Percentiles rank a stretch among this genome's conserved stretches.
Conservation (phyloP, 805 yeast genomes). For the Pichia gijzeniarum region DNA sequence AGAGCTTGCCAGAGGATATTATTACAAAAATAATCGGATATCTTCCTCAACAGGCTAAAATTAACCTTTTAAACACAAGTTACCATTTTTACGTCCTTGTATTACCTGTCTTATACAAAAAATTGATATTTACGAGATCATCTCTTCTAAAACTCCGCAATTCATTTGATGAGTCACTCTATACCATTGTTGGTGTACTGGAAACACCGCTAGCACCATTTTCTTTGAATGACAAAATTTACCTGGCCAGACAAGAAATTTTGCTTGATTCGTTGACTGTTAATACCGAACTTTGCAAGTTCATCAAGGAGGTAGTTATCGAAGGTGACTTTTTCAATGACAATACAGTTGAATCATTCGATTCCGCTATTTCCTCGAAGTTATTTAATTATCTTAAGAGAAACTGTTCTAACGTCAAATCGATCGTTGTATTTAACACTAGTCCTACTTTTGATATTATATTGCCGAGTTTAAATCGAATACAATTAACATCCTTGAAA, state of each 20-base stretch:
- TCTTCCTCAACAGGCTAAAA: constrained; percentile 36
- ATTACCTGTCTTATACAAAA: constrained; percentile 31
- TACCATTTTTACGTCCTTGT: constrained; percentile 28
- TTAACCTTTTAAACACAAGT: constrained; percentile 29
- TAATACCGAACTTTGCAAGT: constrained; percentile 30
- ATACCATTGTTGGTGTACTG: constrained; percentile 35
- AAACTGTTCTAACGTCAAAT: constrained; percentile 14
- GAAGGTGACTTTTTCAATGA: constrained; percentile 22
- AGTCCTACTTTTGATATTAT: background rate
- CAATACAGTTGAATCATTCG: constrained; percentile 5
- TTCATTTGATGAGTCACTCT: constrained; percentile 31
- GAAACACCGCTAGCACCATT: constrained; percentile 29
- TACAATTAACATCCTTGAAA: constrained; percentile 11
- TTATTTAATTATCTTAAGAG: constrained; percentile 5
- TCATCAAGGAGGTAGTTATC: constrained; percentile 32
- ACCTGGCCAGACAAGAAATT: constrained; percentile 34
- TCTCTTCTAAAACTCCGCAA: constrained; percentile 25
- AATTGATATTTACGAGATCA: constrained; percentile 31
- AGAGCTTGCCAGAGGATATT: constrained; percentile 20
- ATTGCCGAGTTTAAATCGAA: constrained; percentile 4
- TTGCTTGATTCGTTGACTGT: constrained; percentile 33
- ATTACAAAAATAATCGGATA: constrained; percentile 19
- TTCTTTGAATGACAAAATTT: constrained; percentile 33
- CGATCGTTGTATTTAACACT: constrained; percentile 3
- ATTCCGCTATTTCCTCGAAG: background rate